A percentile compares a stretch with the other conserved stretches of the same genome.
Conservation (phyloP, 306 rosid species). For the Comarum palustre region DNA sequence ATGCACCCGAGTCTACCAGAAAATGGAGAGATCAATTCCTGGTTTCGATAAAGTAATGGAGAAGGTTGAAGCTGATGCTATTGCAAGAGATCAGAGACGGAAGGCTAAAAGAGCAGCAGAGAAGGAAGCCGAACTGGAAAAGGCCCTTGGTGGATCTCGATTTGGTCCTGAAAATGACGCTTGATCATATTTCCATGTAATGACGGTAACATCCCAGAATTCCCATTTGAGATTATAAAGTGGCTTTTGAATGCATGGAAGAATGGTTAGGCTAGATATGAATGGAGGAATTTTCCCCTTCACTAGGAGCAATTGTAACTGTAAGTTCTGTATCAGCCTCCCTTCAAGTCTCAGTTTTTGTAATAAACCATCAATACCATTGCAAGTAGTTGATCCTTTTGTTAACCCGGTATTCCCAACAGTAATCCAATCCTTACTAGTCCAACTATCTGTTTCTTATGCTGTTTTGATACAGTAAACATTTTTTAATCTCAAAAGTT, state of each 20-base stretch:
- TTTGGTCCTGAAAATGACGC: slow-evolving; percentile 5
- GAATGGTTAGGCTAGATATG: slow-evolving; percentile 6
- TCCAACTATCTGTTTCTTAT: neutral
- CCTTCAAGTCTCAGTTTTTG: neutral
- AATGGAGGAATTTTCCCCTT: neutral
- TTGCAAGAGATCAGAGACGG: slow-evolving; percentile 24
- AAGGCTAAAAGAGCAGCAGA: slow-evolving; percentile 30
- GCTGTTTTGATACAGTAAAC: neutral
- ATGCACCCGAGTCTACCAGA: slow-evolving; percentile 1
- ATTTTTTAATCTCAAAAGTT: neutral
- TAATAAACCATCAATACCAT: neutral
- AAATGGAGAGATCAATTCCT: slow-evolving; percentile 38
- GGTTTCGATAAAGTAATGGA: slow-evolving; percentile 48
- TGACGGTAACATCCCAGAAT: neutral
- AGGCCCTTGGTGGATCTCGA: neutral
- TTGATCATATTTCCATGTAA: neutral
- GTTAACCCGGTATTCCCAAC: neutral
- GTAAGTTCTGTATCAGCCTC: neutral
- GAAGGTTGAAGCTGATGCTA: slow-evolving; percentile 26
- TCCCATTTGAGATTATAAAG: neutral
- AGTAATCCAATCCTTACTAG: neutral
- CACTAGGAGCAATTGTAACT: neutral
- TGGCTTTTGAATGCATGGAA: neutral
- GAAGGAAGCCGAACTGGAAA: slow-evolving; percentile 27
- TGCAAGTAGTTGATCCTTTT: neutral